phyloP scores from a whole-genome alignment of 768 basidiomycete species.

The Neoboletus subvelutipes region DNA sequence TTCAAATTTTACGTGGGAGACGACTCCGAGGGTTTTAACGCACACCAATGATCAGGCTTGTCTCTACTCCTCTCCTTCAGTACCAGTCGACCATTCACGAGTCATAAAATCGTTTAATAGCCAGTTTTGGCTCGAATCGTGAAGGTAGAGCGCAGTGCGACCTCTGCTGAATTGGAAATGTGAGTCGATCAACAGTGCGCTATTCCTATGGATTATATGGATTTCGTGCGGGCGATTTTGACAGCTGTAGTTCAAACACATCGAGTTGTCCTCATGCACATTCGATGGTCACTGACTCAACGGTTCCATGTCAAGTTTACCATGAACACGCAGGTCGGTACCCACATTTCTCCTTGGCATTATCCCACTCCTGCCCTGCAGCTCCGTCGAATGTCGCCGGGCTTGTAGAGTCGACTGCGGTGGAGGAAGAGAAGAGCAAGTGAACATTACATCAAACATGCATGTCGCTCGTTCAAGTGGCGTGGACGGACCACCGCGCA shows the following conservation, averaged over 20 bases:
- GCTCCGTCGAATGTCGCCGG: background rate
- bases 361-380: background rate
- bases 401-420: slow-evolving; percentile 9
- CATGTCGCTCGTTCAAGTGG: slow-evolving; percentile 5
- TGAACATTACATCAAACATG: slow-evolving; percentile 9
- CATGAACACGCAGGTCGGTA: background rate
- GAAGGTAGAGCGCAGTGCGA: slow-evolving; percentile 8
- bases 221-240: slow-evolving; percentile 4
- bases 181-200: slow-evolving; percentile 15
- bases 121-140: slow-evolving; percentile 9
- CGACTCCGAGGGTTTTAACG: slow-evolving; percentile 19
- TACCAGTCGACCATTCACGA: background rate
- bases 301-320: background rate
- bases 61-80: background rate
- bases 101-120: background rate
- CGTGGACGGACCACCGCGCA: slow-evolving; percentile 6
- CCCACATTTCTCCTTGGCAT: slow-evolving; percentile 10
- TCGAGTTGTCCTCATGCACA: slow-evolving; percentile 10
- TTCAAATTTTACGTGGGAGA: slow-evolving; percentile 15
- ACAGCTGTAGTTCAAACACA: background rate
- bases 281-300: background rate
- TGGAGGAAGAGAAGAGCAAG: slow-evolving; percentile 6
- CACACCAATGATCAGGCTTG: slow-evolving; percentile 8
- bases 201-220: slow-evolving; percentile 1
- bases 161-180: slow-evolving; percentile 21